Evolutionary conservation across 108 stramenopile genomes (phyloP), one percentile per base, ranked within the genome.

Genomic region (Skeletonema marinoi): DNA sequence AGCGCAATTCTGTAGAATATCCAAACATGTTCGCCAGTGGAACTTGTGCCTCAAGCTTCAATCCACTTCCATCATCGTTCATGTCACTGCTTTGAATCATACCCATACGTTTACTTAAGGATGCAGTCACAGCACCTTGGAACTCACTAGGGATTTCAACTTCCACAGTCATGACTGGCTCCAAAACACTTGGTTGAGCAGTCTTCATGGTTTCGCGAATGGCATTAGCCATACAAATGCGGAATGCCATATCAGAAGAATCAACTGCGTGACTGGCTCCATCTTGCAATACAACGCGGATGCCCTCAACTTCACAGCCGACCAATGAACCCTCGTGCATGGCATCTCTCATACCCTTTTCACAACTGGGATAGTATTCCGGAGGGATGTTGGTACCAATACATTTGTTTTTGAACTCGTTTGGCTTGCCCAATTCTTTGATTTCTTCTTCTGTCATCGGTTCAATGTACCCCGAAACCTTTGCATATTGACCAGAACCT

Each of bases 201-300:
- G 84, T 76, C 50, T 87, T 87, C 90, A 99, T 95, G 32, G 93
- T 84, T 61, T 96, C 94, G 32, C 98, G 96, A 46, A 99, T 85
- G 13, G 97, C 99, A 51, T 87, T 88, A n/a, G 89, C 89, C 88
- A 97, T 96, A 60, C 95, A 95, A 17, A 89, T 88, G n/a, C 97
- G 92, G 86, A 99, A 99, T 11, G 99, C 99, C 93, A 97, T 88
- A 76, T 99, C 99, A 42, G 88, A 92, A 38, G 97, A 98, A 94
- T 99, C 99, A 38, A 99, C 99, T 31, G 96, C 90, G 84, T 99
- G 99, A 64, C 88, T 88, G 30, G 95, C 95, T 60, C 99, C 99
- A 75, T 98, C 98, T 82, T 91, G 75, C 66, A 98, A 83, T 3
- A 98, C 97, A 2, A 98, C 96, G 11, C 97, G 88, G 31, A 98